Evolutionary conservation across 2,329 filamentous ascomycete genomes (phyloP).

Genomic region (Penicillium sp.): DNA sequence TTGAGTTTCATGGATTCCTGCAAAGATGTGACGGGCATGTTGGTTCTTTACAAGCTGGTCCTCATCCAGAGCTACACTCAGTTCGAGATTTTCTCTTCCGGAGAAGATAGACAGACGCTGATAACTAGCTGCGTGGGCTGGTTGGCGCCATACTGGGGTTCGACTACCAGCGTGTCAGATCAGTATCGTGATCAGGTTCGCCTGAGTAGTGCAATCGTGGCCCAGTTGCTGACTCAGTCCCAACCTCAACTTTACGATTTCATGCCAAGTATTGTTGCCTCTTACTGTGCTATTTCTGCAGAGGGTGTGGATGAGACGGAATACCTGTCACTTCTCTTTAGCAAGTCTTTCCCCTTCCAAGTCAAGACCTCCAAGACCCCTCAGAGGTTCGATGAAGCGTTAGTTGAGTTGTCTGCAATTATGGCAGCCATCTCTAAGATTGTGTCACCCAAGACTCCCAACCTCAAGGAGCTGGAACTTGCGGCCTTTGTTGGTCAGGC

Average conservation of each 20-base stretch:
- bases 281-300: conserved; percentile 76
- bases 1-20: conserved; percentile 95
- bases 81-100: conserved; percentile 77
- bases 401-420: conserved; percentile 86
- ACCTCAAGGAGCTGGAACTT: conserved; percentile 77
- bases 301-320: conserved; percentile 63
- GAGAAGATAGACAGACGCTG: conserved; percentile 73
- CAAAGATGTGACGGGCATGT: conserved; percentile 81
- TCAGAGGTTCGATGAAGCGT: conserved; percentile 77
- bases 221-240: conserved; percentile 78
- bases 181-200: conserved; percentile 94
- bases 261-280: conserved; percentile 87
- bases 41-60: conserved; percentile 88
- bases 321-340: conserved; percentile 83
- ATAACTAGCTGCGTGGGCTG: conserved; percentile 83
- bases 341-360: conserved; percentile 86
- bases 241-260: conserved; percentile 84
- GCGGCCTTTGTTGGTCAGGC: conserved; percentile 75
- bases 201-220: conserved; percentile 88
- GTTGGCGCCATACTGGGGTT: conserved; percentile 93
- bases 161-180: conserved; percentile 70
- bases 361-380: conserved; percentile 65
- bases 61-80: conserved; percentile 90
- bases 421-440: conserved; percentile 80
- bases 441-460: conserved; percentile 72